Evolutionary conservation across 2,329 filamentous ascomycete species (phyloP), one percentile per base, ranked within the genome.

Genomic region (Cladosporium sp.): DNA sequence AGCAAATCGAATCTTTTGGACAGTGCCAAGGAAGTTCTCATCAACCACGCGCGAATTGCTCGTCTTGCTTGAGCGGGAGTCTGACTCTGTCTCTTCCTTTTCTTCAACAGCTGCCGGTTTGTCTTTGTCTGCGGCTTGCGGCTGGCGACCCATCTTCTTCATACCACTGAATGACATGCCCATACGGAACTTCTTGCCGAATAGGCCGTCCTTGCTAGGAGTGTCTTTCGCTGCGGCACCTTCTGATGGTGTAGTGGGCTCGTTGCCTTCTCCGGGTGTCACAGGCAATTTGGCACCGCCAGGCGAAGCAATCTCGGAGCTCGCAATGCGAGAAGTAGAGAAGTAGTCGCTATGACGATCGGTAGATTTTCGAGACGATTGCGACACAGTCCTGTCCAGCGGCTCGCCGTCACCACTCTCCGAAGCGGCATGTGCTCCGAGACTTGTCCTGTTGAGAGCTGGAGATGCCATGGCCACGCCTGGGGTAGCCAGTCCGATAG

Each of bases 171-270:
- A 93, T 0, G 89, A 88, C 81, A 86, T 86, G 67, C 83, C 85
- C 86, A 91, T 90, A 57, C 90, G 88, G 77, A 96, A 93, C 72
- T 92, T 92, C 80, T 93, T 95, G 51, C 90, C 88, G 75, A 96
- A 96, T 6, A 92, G 81, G 59, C 79, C 79, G 67, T 85, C 85
- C 57, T 75, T 76, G 14, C 72, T 73, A 3, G 74, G 70, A 4
- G 74, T 75, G 11, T 76, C 74, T 68, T 91, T 91, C 14, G 82
- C 64, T 83, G 89, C 70, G 25, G 63, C 51, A 14, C 46, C 88
- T 80, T 76, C 90, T 83, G 67, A 43, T 6, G 77, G 75, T 11
- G 74, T 71, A 1, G 74, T 74, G 10, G 79, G 36, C 78, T 80
- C 61, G 30, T 70, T 69, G 16, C 51, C 60, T 25, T 70, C 71